phyloP scores from a whole-genome alignment of 352 stramenopile genomes.

The Globisporangium spinosum region DNA sequence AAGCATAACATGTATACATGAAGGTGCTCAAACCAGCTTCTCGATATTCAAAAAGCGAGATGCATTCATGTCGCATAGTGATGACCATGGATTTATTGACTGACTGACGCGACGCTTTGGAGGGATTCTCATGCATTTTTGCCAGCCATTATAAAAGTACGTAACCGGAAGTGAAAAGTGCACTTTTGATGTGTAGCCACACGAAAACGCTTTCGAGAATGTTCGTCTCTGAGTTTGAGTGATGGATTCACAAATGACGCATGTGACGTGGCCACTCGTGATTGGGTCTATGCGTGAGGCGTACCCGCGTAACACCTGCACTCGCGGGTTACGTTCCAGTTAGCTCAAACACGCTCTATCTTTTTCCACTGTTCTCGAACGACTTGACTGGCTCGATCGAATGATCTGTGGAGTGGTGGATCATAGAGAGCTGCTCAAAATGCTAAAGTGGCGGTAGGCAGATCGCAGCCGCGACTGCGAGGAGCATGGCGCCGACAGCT shows the following conservation, averaged over 20 bases:
- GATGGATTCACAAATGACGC: not conserved
- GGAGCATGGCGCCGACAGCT: not conserved
- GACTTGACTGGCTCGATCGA: not conserved
- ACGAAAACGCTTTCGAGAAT: not conserved
- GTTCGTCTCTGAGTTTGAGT: not conserved
- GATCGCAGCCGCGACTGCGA: not conserved
- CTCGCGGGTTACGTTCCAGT: not conserved
- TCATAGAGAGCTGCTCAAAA: not conserved
- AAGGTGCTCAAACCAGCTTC: no score
- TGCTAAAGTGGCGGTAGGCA: not conserved
- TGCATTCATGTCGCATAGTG: not conserved
- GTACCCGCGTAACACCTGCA: not conserved
- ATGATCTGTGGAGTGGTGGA: not conserved
- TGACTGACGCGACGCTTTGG: not conserved
- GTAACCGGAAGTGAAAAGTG: not conserved
- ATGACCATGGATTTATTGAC: not conserved
- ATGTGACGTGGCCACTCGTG: not conserved
- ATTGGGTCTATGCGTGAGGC: not conserved
- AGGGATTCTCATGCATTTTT: not conserved
- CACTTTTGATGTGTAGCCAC: not conserved
- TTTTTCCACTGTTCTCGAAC: not conserved
- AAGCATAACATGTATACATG: no score
- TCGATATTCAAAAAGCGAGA: not conserved
- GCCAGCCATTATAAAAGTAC: constrained; percentile 1
- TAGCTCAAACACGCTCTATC: not conserved